Evolutionary conservation across 2,329 filamentous ascomycete species (phyloP), one percentile per base, ranked within the genome.

Genomic region (Fusarium ramigenum): DNA sequence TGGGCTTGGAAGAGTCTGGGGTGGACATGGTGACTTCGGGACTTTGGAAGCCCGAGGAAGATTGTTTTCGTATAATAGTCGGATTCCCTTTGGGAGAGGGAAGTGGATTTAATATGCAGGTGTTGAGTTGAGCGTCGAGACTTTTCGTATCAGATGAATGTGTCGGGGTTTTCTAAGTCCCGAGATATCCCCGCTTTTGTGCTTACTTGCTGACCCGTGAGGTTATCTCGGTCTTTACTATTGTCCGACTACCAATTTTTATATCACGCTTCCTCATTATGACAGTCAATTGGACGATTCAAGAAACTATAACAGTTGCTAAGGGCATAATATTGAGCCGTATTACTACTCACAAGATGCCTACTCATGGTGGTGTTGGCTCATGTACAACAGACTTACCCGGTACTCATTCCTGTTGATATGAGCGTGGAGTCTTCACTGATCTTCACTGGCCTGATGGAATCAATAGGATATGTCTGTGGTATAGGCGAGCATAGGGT

Each of bases 81-180:
- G 19, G 6, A 4, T 12, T 37, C 25, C 39, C n/a, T 19, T 8
- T 9, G n/a, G 16, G 12, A 32, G 25, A 37, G 37, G 14, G 9
- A 39, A 21, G 21, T 4, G 14, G 15, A 1, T 23, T 37, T 53
- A 18, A 32, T 54, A 30, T 50, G 47, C 47, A 19, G 10, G 12
- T 46, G 12, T 28, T 37, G 34, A 43, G 47, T 37, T 66, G 30
- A 34, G 19, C 25, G 5, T 23, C 4, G 18, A 44, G 40, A 30
- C 37, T 59, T 18, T 21, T n/a, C 32, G 25, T 10, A 28, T 15
- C 15, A 23, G 21, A 19, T n/a, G n/a, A 28, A 34, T 52, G 32
- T 32, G n/a, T 65, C 64, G 64, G 69, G 14, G 28, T 40, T 72
- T 72, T 65, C 59, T 42, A 65, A 57, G 7, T 30, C 36, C 69